phyloP scores from a whole-genome alignment of 1,139 yeast genomes.

The Geotrichum carabidarum region DNA sequence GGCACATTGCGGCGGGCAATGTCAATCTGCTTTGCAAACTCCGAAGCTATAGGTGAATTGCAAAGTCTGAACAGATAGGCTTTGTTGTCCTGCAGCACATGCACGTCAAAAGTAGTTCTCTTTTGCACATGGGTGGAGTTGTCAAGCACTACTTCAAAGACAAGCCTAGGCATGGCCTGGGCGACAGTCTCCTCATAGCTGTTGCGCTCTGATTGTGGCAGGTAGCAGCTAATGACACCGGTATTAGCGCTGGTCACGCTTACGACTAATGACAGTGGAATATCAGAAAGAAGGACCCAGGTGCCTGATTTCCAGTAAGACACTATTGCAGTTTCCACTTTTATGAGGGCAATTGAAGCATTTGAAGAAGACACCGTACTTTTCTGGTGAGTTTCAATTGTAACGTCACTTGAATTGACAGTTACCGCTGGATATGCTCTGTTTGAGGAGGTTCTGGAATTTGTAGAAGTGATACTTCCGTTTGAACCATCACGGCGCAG shows the following conservation, averaged over 20 bases:
- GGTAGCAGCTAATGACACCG: constrained; percentile 9
- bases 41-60: constrained; percentile 1
- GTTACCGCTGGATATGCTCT: background rate
- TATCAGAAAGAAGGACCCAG: constrained; percentile 10
- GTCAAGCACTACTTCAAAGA: constrained; percentile 3
- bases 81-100: constrained; percentile 10
- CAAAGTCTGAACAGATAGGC: constrained; percentile 9
- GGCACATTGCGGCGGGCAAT: background rate
- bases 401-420: background rate
- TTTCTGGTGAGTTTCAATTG: background rate
- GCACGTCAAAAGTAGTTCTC: constrained; percentile 5
- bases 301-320: background rate
- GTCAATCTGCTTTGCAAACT: constrained; percentile 2
- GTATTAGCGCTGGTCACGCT: background rate
- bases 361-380: background rate
- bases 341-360: background rate
- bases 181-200: background rate
- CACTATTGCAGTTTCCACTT: constrained; percentile 6
- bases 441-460: background rate
- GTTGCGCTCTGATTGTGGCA: constrained; percentile 2
- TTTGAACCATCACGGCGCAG: background rate
- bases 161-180: background rate
- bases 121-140: constrained; percentile 3
- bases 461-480: background rate
- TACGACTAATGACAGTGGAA: constrained; percentile 3